Evolutionary conservation across 129 eudicot species (phyloP), one percentile per base, ranked within the genome.

Genomic region (Heracleum sosnowskyi): DNA sequence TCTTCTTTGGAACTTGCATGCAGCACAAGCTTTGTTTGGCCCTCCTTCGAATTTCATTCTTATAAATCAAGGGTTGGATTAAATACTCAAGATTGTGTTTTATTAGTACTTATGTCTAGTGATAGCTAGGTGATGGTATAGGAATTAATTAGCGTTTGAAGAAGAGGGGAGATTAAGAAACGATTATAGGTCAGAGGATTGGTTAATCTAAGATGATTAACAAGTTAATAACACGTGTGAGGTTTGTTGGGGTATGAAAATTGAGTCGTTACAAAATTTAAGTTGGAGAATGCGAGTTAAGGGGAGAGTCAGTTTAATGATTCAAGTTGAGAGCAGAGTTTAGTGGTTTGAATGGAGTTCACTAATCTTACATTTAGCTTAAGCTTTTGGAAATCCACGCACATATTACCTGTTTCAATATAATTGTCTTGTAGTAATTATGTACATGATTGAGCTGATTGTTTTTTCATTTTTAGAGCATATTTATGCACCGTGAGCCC

Each of bases 21-120:
- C 97, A 17, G 96, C 97, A 77, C 97, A 92, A 2, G 97, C 96
- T 7, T 87, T 86, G 31, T 86, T 85, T 57, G 90, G 85, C 31
- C 91, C 97, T 39, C 88, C 92, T 78, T 91, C 84, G 34, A 85
- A 84, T 69, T 91, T 85, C 91, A 86, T 89, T 41, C 7, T 71
- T 10, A 7, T 71, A 72, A 73, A 29, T 12, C 33, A 64, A n/a
- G 17, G 55, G 55, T 16, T 13, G 17, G 8, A 11, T 29, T 0
- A 64, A 2, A 18, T n/a, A 28, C 0, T 63, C 11, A 7, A 63
- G 3, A 31, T 42, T 39, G 9, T 39, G 42, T n/a, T 9, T 62
- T 10, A 7, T 53, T 17, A 1, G 24, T 20, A 20, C 20, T 53
- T 36, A 4, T 36, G 39, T 36, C 29, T 39, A 40, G 75, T 24